These are phyloP conservation scores for Arbutus unedo DNA, from an alignment of 148 eudicot species.

Conservation along the genomic window DNA sequence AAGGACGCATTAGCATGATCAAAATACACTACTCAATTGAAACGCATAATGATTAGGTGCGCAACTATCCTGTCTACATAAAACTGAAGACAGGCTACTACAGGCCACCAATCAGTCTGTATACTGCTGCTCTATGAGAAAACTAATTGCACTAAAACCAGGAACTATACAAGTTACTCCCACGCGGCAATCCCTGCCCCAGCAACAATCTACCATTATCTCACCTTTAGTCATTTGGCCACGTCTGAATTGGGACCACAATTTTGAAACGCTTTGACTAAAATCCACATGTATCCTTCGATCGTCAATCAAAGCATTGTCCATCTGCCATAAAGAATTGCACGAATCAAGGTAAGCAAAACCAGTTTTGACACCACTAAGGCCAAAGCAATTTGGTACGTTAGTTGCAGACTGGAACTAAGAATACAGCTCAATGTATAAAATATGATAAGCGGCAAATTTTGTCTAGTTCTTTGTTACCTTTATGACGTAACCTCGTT, in stretches of 20 bases:
- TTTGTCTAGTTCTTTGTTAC: not conserved
- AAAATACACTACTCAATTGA: not conserved
- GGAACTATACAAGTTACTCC: conserved; percentile 1
- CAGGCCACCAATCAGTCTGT: not conserved
- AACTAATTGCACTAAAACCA: not conserved
- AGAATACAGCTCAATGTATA: not conserved
- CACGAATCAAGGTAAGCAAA: conserved; percentile 9
- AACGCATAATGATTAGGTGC: not conserved
- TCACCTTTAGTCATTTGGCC: conserved; percentile 44
- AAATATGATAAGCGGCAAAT: not conserved
- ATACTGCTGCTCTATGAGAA: not conserved
- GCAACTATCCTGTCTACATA: not conserved
- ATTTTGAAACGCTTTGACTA: conserved; percentile 92
- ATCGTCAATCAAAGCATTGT: conserved; percentile 93
- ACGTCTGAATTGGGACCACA: conserved; percentile 84
- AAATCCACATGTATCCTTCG: conserved; percentile 94
- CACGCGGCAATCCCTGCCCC: not conserved
- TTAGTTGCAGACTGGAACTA: not conserved
- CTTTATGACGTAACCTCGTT: not conserved
- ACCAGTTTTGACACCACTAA: not conserved
- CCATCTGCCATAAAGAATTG: conserved; percentile 59
- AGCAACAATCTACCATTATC: not conserved
- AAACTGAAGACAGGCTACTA: not conserved
- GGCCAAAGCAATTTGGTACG: not conserved
- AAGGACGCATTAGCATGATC: not conserved